Conservation (phyloP, 2,329 filamentous ascomycete species). For the Dactylellina cionopaga region DNA sequence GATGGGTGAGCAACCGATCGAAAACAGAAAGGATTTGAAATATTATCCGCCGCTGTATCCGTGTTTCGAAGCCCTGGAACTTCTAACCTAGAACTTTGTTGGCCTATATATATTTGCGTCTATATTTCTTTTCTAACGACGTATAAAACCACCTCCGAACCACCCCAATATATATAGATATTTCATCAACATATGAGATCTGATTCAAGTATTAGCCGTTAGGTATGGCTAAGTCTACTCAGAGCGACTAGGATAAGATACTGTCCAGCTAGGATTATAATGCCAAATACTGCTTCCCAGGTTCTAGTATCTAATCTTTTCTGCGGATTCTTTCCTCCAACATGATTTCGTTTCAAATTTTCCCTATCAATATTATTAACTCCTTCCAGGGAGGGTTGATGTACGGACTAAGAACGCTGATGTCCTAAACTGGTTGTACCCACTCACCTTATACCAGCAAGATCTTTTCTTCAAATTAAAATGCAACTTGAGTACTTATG, state of each 20-base stretch:
- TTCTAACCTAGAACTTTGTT: not conserved
- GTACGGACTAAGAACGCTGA: not conserved
- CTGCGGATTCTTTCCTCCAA: not conserved
- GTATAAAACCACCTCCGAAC: not conserved
- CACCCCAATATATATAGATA: not conserved
- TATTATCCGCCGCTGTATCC: not conserved
- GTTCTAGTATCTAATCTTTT: not conserved
- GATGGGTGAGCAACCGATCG: not conserved
- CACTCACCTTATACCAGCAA: too few species aligned
- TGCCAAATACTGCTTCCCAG: not conserved
- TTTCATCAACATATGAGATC: not conserved
- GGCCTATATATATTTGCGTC: not conserved
- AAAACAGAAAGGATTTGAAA: not conserved
- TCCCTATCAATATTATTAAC: constrained; percentile 1
- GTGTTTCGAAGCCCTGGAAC: not conserved
- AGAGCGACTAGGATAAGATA: not conserved
- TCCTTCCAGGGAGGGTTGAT: not conserved
- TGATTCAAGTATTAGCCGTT: not conserved
- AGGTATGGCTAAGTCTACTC: not conserved
- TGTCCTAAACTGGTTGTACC: too few species aligned
- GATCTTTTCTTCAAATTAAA: too few species aligned
- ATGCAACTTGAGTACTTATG: too few species aligned
- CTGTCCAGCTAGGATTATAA: not conserved
- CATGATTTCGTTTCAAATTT: constrained; percentile 10
- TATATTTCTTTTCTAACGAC: not conserved